Percentiles rank a stretch among this genome's conserved stretches.
phyloP scores from a whole-genome alignment of 768 basidiomycete species.

The Sarcodon aspratus region DNA sequence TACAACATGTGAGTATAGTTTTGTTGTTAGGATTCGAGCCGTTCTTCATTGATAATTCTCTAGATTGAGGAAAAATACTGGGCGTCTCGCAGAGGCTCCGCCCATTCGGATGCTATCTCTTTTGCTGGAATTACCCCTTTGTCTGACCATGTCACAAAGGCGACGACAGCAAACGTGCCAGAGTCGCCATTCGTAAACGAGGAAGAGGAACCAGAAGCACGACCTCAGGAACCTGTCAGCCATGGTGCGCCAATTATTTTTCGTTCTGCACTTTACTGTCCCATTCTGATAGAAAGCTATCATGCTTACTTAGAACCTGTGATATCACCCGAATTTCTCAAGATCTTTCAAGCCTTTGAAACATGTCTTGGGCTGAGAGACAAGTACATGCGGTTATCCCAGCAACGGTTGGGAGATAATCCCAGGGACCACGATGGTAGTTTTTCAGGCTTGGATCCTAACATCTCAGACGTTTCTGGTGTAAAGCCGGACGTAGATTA shows the following conservation, averaged over 20 bases:
- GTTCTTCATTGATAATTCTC: background rate
- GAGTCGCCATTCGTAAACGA: background rate
- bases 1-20: constrained; percentile 49
- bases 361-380: constrained; percentile 86
- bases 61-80: background rate
- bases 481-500: constrained; percentile 48
- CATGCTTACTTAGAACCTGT: background rate
- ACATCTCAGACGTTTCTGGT: constrained; percentile 51
- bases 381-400: constrained; percentile 85
- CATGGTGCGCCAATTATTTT: too few species aligned
- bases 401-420: constrained; percentile 90
- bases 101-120: constrained; percentile 1
- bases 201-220: constrained; percentile 3
- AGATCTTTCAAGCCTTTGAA: constrained; percentile 61
- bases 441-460: constrained; percentile 59
- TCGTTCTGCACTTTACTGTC: too few species aligned
- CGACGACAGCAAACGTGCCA: background rate
- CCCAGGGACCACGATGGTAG: constrained; percentile 81
- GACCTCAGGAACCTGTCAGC: too few species aligned
- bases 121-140: background rate
- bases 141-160: too few species aligned
- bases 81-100: background rate
- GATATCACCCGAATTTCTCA: constrained; percentile 11
- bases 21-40: too few species aligned
- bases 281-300: background rate